Evolutionary conservation across 1,139 yeast species (phyloP).

Genomic region (Wickerhamomyces sp.): DNA sequence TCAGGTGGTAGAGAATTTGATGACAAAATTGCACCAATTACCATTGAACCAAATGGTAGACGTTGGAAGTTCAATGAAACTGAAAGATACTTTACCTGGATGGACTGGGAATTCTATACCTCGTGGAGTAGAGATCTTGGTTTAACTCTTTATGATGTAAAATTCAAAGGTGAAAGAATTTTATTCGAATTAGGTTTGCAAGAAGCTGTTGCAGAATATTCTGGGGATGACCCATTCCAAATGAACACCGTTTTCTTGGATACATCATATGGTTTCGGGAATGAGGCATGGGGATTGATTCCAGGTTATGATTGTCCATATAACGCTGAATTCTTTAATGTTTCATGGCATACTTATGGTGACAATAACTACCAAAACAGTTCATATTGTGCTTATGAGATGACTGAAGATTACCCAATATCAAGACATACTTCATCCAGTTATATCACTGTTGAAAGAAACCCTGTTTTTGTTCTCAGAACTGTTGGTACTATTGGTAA

Average conservation of each 20-base stretch:
- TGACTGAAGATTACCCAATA: constrained; percentile 21
- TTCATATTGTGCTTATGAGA: constrained; percentile 24
- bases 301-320: constrained; percentile 26
- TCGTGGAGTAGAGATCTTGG: constrained; percentile 24
- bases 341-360: constrained; percentile 22
- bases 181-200: constrained; percentile 23
- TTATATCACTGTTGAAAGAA: constrained; percentile 18
- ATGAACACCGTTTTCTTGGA: constrained; percentile 22
- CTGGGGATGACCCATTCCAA: constrained; percentile 27
- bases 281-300: constrained; percentile 23
- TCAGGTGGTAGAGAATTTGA: constrained; percentile 19
- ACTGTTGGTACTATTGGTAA: constrained; percentile 24
- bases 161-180: constrained; percentile 26
- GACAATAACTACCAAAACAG: constrained; percentile 20
- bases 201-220: constrained; percentile 26
- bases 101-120: constrained; percentile 25
- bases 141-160: constrained; percentile 20
- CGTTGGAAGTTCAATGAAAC: constrained; percentile 22
- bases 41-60: constrained; percentile 23
- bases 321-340: constrained; percentile 24
- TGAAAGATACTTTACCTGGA: constrained; percentile 25
- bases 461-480: constrained; percentile 22
- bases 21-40: constrained; percentile 19
- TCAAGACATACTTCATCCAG: constrained; percentile 21
- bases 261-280: constrained; percentile 24